These are phyloP conservation scores for Botrytis fabae DNA, from an alignment of 2,329 filamentous ascomycete genomes.

Conservation along the genomic window DNA sequence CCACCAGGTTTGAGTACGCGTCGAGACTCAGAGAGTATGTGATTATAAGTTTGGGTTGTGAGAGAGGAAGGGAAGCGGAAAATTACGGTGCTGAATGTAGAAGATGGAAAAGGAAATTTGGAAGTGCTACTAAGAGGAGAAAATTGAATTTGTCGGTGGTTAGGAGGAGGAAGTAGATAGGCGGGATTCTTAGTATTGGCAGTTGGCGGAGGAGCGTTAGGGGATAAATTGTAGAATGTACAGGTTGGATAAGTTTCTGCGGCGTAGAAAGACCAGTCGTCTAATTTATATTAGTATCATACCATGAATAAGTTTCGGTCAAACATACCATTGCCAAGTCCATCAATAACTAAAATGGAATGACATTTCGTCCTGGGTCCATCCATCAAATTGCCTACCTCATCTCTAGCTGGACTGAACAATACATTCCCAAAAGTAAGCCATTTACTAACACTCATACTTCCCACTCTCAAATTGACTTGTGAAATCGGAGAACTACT, in stretches of 20 bases:
- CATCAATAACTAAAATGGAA: conserved; percentile 75
- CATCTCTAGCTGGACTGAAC: conserved; percentile 76
- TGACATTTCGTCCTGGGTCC: conserved; percentile 51
- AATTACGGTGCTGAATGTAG: conserved; percentile 75
- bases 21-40: conserved; percentile 72
- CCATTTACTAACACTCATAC: conserved; percentile 86
- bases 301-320: background rate
- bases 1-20: conserved; percentile 77
- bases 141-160: conserved; percentile 75
- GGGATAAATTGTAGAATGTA: conserved; percentile 74
- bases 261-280: conserved; percentile 85
- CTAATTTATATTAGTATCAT: conserved; percentile 38
- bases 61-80: conserved; percentile 74
- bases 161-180: conserved; percentile 60
- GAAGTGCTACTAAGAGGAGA: conserved; percentile 41
- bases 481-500: conserved; percentile 65
- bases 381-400: conserved; percentile 57
- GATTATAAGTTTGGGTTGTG: conserved; percentile 67
- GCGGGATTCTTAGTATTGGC: conserved; percentile 44
- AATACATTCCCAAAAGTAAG: conserved; percentile 80
- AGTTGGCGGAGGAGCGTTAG: conserved; percentile 48
- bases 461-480: conserved; percentile 75
- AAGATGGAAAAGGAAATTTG: conserved; percentile 72
- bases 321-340: conserved; percentile 66
- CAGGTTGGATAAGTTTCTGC: conserved; percentile 75